Percentiles rank a stretch among this genome's conserved stretches.
Evolutionary conservation across 352 stramenopile species (phyloP).

Genomic region (Phytophthora citrophthora): DNA sequence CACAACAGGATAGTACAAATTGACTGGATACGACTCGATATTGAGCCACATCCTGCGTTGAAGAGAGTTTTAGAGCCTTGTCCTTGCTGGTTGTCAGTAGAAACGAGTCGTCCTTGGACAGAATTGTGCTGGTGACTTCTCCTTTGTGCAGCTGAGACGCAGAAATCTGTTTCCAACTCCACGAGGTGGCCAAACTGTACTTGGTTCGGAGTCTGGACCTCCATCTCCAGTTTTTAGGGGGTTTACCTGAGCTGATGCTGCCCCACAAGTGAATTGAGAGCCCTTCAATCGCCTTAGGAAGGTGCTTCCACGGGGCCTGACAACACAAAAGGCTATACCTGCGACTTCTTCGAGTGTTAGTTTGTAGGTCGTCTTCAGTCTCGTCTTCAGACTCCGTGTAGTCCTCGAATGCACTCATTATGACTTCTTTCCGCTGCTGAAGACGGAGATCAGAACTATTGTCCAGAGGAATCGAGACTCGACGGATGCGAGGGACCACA

Average conservation of each 20-base stretch:
- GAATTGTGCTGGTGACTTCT: slow-evolving; percentile 67
- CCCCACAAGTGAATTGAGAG: slow-evolving; percentile 47
- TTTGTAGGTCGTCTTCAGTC: slow-evolving; percentile 10
- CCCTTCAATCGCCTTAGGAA: slow-evolving; percentile 42
- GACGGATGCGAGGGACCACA: slow-evolving; percentile 21
- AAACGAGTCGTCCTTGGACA: slow-evolving; percentile 54
- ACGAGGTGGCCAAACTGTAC: slow-evolving; percentile 32
- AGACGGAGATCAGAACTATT: slow-evolving; percentile 11
- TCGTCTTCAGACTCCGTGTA: slow-evolving; percentile 51
- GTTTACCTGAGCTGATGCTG: slow-evolving; percentile 39
- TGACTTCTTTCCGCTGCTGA: slow-evolving; percentile 29
- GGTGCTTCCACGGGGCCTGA: slow-evolving; percentile 41
- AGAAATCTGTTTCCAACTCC: slow-evolving; percentile 60
- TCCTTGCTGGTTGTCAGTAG: slow-evolving; percentile 82
- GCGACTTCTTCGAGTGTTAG: slow-evolving; percentile 2
- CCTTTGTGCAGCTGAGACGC: slow-evolving; percentile 52
- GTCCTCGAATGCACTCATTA: slow-evolving; percentile 36
- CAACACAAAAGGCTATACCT: slow-evolving; percentile 53
- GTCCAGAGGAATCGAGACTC: slow-evolving; percentile 25
- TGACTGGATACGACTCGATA: slow-evolving; percentile 39
- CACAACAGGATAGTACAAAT: slow-evolving; percentile 67
- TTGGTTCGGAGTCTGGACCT: slow-evolving; percentile 44
- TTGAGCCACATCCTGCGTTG: slow-evolving; percentile 33
- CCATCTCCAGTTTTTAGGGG: slow-evolving; percentile 66
- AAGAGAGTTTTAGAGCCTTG: slow-evolving; percentile 63